These are phyloP conservation scores for Xylaria sp. DNA, from an alignment of 2,329 filamentous ascomycete genomes.

Conservation along the genomic window DNA sequence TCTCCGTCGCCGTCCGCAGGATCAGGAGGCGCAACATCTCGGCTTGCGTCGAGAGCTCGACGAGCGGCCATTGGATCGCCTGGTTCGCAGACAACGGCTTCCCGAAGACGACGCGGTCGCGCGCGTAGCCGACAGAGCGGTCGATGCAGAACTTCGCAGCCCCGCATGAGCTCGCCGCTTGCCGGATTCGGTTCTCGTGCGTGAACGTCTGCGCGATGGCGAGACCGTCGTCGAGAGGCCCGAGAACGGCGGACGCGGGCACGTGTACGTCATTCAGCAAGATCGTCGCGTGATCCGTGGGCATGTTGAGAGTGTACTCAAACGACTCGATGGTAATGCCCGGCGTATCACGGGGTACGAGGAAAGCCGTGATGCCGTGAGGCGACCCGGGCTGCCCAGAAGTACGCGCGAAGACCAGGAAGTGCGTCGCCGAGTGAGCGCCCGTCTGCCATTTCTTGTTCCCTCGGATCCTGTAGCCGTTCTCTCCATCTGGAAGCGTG, in stretches of 20 bases:
- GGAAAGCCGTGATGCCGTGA: conserved; percentile 69
- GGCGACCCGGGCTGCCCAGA: conserved; percentile 63
- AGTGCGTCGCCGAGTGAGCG: conserved; percentile 70
- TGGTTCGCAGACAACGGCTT: conserved; percentile 69
- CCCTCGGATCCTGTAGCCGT: conserved; percentile 66
- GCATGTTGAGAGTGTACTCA: conserved; percentile 75
- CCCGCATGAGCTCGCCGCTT: conserved; percentile 70
- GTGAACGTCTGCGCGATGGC: conserved; percentile 73
- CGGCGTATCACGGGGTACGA: conserved; percentile 64
- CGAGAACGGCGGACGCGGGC: conserved; percentile 63
- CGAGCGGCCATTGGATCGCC: conserved; percentile 72
- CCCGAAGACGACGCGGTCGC: conserved; percentile 65
- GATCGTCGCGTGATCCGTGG: conserved; percentile 72
- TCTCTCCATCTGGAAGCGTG: conserved; percentile 54
- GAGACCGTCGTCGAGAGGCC: conserved; percentile 64
- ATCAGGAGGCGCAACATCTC: conserved; percentile 72
- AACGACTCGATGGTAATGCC: conserved; percentile 67
- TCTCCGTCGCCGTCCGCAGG: conserved; percentile 69
- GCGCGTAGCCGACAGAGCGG: conserved; percentile 66
- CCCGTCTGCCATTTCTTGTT: conserved; percentile 75
- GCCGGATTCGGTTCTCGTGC: conserved; percentile 73
- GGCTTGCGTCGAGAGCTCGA: conserved; percentile 70
- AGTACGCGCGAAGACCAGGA: conserved; percentile 70
- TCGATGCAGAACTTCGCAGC: conserved; percentile 70
- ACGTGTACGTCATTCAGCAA: conserved; percentile 68